Conservation (phyloP, 306 rosid species). For the Alnus rubra region DNA sequence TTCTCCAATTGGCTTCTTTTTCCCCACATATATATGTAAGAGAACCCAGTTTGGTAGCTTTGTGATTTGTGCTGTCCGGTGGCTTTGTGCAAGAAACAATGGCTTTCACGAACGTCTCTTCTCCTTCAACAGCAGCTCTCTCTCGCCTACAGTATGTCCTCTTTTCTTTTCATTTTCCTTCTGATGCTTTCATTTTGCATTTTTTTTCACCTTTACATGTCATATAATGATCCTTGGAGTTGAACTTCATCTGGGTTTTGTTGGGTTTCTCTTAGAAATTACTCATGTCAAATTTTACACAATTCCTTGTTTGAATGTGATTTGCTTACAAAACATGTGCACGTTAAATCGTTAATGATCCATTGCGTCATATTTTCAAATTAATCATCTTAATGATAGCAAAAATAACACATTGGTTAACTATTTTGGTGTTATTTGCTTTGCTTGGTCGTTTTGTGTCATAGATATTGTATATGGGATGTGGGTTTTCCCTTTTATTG, state of each 20-base stretch:
- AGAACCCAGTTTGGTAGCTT: constrained; percentile 9
- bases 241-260: constrained; percentile 28
- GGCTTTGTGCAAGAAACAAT: constrained; percentile 26
- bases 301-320: not conserved
- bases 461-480: not conserved
- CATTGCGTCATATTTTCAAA: not conserved
- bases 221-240: not conserved
- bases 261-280: not conserved
- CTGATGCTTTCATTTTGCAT: not conserved
- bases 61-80: not conserved
- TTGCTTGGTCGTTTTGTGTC: not conserved
- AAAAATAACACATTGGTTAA: not conserved
- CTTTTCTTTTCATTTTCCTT: not conserved
- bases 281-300: not conserved
- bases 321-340: not conserved
- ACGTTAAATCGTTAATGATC: not conserved
- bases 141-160: constrained; percentile 46
- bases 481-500: not conserved
- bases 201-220: not conserved
- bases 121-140: constrained; percentile 51
- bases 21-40: not conserved
- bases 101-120: constrained; percentile 64
- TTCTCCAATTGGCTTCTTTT: too few relatives aligned
- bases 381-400: not conserved
- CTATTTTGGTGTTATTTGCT: not conserved